Base-by-base conservation (phyloP, 805 yeast species). In the Lachancea waltii region DNA sequence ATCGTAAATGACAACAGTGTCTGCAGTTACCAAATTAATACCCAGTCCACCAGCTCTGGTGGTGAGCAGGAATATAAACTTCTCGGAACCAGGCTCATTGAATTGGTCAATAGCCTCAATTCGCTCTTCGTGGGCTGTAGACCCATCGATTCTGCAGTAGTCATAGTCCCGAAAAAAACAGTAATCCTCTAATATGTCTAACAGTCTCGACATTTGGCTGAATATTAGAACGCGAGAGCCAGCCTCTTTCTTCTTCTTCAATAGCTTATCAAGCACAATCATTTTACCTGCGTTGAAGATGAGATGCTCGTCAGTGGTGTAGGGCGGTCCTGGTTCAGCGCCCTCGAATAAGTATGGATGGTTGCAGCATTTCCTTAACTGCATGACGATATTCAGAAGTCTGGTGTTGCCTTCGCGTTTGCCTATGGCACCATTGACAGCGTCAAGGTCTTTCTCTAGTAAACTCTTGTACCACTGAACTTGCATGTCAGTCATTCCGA, bases 281-380 rank as follows among this genome's bases (percentile, higher is more conserved):
- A 89, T 84, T 58, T 89, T 89, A 21, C 95, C 96, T 5, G 95
- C 73, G 57, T 90, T 90, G 65, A 52, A 79, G n/a, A 89, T 80
- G 46, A 90, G 69, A 63, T 90, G 97, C 60, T 89, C 97, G 60
- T 87, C 97, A 1, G 95, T 90, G 1, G 97, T 90, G 54, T 71
- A 90, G 1, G 97, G 97, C 1, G 97, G 97, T 7, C 97, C 97
- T 0, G 97, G 97, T 61, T 89, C 97, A 1, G 97, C 98, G n/a
- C 98, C 97, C 58, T 90, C 97, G 54, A 92, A 92, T 38, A 90
- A 65, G 60, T 92, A 90, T 0, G 97, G 97, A 63, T 92, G 98
- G 58, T 92, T 90, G 60, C 97, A 90, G 60, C 97, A 90, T 60
- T 90, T 90, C 53, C 97, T 73, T 47, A 90, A 69, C 62, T 90